Percentiles rank a stretch among this genome's conserved stretches.
Evolutionary conservation across 352 stramenopile species (phyloP).

Genomic region (Pythium angustatum): DNA sequence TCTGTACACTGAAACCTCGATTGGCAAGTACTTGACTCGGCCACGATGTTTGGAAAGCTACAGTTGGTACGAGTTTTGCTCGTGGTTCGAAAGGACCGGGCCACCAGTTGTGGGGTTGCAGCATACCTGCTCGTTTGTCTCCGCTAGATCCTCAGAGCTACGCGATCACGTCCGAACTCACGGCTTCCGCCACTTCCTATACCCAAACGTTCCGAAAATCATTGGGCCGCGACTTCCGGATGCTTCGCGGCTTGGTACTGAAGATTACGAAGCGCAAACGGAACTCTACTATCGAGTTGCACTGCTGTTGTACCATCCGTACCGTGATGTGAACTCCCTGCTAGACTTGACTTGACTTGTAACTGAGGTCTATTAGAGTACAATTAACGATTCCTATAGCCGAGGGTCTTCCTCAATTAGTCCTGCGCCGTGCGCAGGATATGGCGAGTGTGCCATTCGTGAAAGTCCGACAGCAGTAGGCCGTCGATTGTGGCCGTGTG

Average conservation of each 20-base stretch:
- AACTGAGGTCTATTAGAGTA: too few relatives aligned
- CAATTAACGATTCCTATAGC: background rate
- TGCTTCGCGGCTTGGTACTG: conserved; percentile 2
- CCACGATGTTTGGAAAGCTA: too few relatives aligned
- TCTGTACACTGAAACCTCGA: too few relatives aligned
- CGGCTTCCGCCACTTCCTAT: conserved; percentile 3
- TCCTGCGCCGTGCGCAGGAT: background rate
- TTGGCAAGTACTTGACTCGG: too few relatives aligned
- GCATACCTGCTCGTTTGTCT: too few relatives aligned
- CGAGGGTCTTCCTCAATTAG: background rate
- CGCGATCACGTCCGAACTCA: conserved; percentile 15
- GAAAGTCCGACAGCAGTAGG: background rate
- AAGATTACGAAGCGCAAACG: conserved; percentile 16
- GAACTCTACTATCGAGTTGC: conserved; percentile 29
- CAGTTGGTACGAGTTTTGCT: too few relatives aligned
- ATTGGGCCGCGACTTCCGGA: conserved; percentile 28
- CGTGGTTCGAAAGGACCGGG: too few relatives aligned
- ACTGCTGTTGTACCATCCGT: conserved; percentile 24
- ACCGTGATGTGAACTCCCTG: conserved; percentile 6
- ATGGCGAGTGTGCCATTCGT: background rate
- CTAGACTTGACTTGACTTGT: background rate
- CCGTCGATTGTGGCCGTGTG: background rate
- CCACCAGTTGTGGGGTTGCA: too few relatives aligned
- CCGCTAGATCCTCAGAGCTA: too few relatives aligned
- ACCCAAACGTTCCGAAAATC: conserved; percentile 29